phyloP scores from a whole-genome alignment of 306 rosid species.

The Cajanus cajan region DNA sequence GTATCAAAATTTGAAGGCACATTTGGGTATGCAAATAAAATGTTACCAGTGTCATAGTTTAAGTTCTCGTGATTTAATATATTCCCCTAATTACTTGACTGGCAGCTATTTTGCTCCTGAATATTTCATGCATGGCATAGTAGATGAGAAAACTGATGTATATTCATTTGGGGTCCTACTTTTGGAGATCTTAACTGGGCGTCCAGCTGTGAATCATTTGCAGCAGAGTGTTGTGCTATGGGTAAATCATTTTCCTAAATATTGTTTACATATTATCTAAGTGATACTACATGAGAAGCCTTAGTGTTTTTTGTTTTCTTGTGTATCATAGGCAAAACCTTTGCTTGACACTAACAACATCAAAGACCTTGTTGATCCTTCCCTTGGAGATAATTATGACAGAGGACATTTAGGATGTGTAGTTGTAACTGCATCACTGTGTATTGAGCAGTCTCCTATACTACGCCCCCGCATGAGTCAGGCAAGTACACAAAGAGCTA shows the following conservation, averaged over 20 bases:
- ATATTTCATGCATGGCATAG: constrained; percentile 91
- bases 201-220: constrained; percentile 62
- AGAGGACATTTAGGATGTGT: constrained; percentile 49
- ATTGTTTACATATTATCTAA: not conserved
- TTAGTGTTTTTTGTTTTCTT: not conserved
- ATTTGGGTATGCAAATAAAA: constrained; percentile 62
- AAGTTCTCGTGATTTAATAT: not conserved
- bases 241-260: constrained; percentile 47
- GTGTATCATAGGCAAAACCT: constrained; percentile 65
- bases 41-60: not conserved
- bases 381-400: constrained; percentile 55
- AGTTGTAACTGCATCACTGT: constrained; percentile 67
- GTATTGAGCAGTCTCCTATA: constrained; percentile 70
- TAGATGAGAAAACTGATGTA: constrained; percentile 93
- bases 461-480: constrained; percentile 83
- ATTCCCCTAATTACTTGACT: constrained; percentile 5
- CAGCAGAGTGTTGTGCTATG: constrained; percentile 67
- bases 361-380: constrained; percentile 69
- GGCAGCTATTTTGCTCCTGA: constrained; percentile 96
- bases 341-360: constrained; percentile 47
- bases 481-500: constrained; percentile 50
- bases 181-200: constrained; percentile 85
- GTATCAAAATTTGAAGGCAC: constrained; percentile 88
- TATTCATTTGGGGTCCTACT: constrained; percentile 85
- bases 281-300: not conserved